Percentiles rank a stretch among this genome's conserved stretches.
Conservation (phyloP, 1,284 basidiomycete genomes). For the Somion occarium region DNA sequence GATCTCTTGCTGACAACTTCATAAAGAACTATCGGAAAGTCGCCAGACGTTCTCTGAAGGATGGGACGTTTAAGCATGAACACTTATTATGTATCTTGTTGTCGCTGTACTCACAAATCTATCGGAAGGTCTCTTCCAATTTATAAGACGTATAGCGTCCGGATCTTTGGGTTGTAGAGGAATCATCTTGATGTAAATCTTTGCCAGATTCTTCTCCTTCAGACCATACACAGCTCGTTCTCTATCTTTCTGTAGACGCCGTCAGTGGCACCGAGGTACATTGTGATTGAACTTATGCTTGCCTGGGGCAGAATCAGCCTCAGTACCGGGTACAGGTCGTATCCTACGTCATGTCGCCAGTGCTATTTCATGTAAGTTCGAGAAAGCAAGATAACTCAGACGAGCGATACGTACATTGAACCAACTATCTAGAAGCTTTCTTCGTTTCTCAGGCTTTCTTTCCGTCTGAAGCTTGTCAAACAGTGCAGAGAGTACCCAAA, state of each 20-base stretch:
- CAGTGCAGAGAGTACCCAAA: constrained; percentile 57
- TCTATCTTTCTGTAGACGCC: constrained; percentile 69
- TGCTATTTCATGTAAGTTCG: constrained; percentile 43
- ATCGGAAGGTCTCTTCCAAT: constrained; percentile 87
- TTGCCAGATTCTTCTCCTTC: constrained; percentile 89
- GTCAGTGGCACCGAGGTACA: not conserved
- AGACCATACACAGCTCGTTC: constrained; percentile 87
- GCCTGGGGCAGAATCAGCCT: constrained; percentile 75
- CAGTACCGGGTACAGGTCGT: constrained; percentile 72
- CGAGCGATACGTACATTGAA: constrained; percentile 58
- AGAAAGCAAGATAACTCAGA: too few relatives aligned
- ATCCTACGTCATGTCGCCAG: constrained; percentile 72
- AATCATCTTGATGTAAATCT: constrained; percentile 84
- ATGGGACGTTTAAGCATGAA: constrained; percentile 4
- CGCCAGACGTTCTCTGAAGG: constrained; percentile 63
- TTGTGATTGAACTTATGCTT: too few relatives aligned
- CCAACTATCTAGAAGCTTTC: constrained; percentile 61
- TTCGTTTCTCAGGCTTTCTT: constrained; percentile 64
- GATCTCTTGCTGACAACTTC: constrained; percentile 84
- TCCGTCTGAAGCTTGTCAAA: constrained; percentile 69
- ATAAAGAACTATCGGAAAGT: constrained; percentile 82
- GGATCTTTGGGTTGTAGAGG: constrained; percentile 74
- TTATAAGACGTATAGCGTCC: constrained; percentile 73
- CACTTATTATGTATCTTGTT: constrained; percentile 1
- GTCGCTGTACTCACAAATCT: constrained; percentile 47